phyloP scores from a whole-genome alignment of 1,284 basidiomycete genomes.

The Puccinia sorghi region DNA sequence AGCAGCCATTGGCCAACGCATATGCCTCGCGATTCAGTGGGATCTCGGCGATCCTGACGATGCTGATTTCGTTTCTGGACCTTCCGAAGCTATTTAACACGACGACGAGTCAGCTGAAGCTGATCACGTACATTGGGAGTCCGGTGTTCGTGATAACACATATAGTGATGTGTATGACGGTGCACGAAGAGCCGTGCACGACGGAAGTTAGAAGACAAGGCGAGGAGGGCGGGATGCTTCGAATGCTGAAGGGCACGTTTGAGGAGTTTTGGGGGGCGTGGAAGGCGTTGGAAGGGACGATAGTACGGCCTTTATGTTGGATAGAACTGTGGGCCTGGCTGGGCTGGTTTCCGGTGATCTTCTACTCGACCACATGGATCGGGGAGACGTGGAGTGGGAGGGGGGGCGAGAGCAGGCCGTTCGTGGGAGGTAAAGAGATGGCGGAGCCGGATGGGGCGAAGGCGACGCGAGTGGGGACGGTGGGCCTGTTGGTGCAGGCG shows the following conservation, averaged over 20 bases:
- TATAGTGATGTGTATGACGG: constrained; percentile 28
- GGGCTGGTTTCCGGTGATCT: constrained; percentile 59
- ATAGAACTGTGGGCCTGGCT: constrained; percentile 57
- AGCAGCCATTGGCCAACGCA: constrained; percentile 57
- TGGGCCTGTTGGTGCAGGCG: constrained; percentile 57
- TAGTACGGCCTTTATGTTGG: constrained; percentile 56
- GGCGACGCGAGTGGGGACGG: constrained; percentile 55
- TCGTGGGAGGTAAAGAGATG: no score
- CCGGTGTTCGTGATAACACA: constrained; percentile 23
- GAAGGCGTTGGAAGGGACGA: constrained; percentile 53
- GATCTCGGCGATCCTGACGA: constrained; percentile 4
- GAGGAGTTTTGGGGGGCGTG: constrained; percentile 53
- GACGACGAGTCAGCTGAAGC: constrained; percentile 19
- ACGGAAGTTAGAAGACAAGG: neutral
- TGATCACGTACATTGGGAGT: constrained; percentile 1
- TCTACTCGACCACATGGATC: constrained; percentile 58
- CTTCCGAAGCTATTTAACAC: constrained; percentile 17
- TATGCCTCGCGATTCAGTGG: constrained; percentile 55
- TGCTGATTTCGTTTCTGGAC: constrained; percentile 11
- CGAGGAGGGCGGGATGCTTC: no score
- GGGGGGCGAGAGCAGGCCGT: constrained; percentile 15
- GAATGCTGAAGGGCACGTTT: neutral
- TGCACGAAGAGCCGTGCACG: constrained; percentile 14
- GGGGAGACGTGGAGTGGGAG: constrained; percentile 53
- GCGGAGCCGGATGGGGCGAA: constrained; percentile 21